Base-by-base conservation (phyloP, 2,329 filamentous ascomycete species). In the Tolypocladium album region DNA sequence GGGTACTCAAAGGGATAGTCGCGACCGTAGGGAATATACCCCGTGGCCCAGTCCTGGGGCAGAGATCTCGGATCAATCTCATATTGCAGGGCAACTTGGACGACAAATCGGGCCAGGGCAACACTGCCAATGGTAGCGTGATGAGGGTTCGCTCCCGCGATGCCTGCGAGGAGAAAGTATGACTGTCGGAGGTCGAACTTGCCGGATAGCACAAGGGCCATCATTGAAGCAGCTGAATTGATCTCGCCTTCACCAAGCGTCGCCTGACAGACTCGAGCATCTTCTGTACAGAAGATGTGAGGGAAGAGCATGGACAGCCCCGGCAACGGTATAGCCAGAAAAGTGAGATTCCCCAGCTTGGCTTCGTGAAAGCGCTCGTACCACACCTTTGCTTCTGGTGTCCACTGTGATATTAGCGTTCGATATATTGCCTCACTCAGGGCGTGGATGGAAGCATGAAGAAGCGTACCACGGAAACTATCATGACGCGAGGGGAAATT, bases 1-100 rank as follows among this genome's bases (percentile, higher is more conserved):
- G 87, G 86, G 63, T 86, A 87, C 55, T 84, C 70, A 53, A 78
- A 71, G 0, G 87, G 85, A 7, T 69, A 65, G 31, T 76, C 70
- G 27, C 79, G 76, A 20, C 86, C 88, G 66, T 84, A 85, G 1
- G 86, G 81, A 38, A 91, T 78, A 69, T 91, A 91, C 6, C 88
- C 87, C 0, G 86, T 88, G 0, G 79, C 75, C 72, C 81, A 90
- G 70, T 85, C 86, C 1, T 69, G 68, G 0, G 87, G 86, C 40
- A 89, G 82, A 62, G 90, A 87, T 40, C 88, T 82, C 1, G 82
- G 75, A 65, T 91, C 88, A 62, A 92, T 83, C 71, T 92, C 88
- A 64, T 90, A 89, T 70, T 92, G 88, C 58, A 91, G 76, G 0
- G 85, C 88, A 3, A 90, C 87, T 68, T 92, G 89, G 6, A 92